A percentile compares a stretch with the other conserved stretches of the same genome.
phyloP scores from a whole-genome alignment of 495 filamentous ascomycete genomes.

The Aspergillus diversus region DNA sequence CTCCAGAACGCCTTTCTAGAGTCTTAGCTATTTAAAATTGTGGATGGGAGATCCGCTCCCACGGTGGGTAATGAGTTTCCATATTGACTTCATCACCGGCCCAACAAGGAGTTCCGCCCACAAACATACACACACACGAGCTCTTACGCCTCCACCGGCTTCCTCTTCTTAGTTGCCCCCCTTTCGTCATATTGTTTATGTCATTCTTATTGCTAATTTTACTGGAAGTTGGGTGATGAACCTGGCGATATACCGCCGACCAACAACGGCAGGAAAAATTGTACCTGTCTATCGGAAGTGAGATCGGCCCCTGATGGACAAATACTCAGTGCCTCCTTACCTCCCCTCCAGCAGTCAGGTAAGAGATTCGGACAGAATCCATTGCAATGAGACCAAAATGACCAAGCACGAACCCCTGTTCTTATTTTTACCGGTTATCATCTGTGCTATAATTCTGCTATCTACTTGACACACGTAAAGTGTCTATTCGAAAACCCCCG shows the following conservation, averaged over 20 bases:
- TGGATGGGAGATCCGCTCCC: conserved; percentile 27
- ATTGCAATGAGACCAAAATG: conserved; percentile 6
- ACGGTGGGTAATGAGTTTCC: conserved; percentile 25
- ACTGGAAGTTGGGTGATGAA: neutral
- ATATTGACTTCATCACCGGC: conserved; percentile 23
- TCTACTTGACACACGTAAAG: conserved; percentile 20
- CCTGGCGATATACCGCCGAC: neutral
- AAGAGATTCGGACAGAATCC: conserved; percentile 3
- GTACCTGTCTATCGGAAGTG: conserved; percentile 21
- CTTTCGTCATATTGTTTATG: neutral
- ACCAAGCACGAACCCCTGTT: conserved; percentile 11
- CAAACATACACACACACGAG: conserved; percentile 24
- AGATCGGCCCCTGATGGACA: conserved; percentile 22
- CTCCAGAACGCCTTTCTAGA: conserved; percentile 20
- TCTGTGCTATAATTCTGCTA: conserved; percentile 16
- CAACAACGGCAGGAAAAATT: conserved; percentile 9
- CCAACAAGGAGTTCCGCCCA: conserved; percentile 2
- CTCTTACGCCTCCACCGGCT: conserved; percentile 14
- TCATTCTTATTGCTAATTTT: conserved; percentile 9
- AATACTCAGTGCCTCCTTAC: conserved; percentile 11
- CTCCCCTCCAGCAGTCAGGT: conserved; percentile 15
- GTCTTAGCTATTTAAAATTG: conserved; percentile 16
- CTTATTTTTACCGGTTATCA: conserved; percentile 13
- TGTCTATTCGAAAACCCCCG: conserved; percentile 5
- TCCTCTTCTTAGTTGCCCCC: neutral